Evolutionary conservation across 805 yeast genomes (phyloP), one percentile per base, ranked within the genome.

Genomic region (Candida jianshihensis): DNA sequence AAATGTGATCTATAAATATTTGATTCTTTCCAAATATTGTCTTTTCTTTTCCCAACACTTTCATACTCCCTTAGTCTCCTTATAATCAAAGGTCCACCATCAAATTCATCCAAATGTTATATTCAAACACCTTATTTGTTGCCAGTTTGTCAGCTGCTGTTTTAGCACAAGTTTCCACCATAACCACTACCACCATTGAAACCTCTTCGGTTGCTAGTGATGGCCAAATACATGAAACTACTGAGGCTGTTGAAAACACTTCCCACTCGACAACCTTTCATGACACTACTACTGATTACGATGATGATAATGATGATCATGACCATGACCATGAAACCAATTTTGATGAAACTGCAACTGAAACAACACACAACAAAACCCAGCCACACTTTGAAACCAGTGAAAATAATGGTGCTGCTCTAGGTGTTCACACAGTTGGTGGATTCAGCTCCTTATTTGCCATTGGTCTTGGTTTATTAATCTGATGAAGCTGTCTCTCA

Each of bases 341-440:
- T 5, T 12, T 7, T 12, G 45, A 52, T 14, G 46, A 59, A 28
- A 48, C 61, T 31, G 59, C 66, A 24, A 47, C 76, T 70, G 55
- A 60, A 69, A 48, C 75, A 22, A 10, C n/a, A n/a, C n/a, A 16
- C 15, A 26, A 39, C 14, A 33, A 38, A 17, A 41, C 47, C 27
- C 21, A 36, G 16, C 38, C 44, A n/a, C 64, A 56, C 34, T 57
- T 71, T 34, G 52, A 68, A 44, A 75, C 25, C 8, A 28, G 26
- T 29, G 37, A 31, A 26, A 36, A 45, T 24, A 6, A 7, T 16
- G 28, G 42, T 18, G 42, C 52, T 26, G 17, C 36, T 24, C 44
- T 48, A 20, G 63, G 57, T 36, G 28, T 19, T 6, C 29, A 28
- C 26, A 30, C 30, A 17, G 36, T 35, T 28, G 26, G 33, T 13